Percentiles rank a stretch among this genome's conserved stretches.
These are phyloP conservation scores for Takakia lepidozioides DNA, from an alignment of 225 moss, liverwort and hornwort genomes.

Conservation along the genomic window DNA sequence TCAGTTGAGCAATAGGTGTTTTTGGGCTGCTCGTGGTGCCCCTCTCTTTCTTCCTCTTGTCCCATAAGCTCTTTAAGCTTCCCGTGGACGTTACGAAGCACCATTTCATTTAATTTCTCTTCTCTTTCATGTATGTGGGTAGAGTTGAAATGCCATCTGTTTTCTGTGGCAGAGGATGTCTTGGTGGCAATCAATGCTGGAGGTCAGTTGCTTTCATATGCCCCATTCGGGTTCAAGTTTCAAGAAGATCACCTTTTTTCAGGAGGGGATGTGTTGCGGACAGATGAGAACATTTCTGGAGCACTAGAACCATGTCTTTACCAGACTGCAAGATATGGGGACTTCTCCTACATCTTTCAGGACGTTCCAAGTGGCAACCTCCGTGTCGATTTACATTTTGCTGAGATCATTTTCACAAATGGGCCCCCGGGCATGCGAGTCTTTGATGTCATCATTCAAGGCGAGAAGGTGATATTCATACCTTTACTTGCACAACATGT, in stretches of 20 bases:
- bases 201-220: slow-evolving; percentile 26
- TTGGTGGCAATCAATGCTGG: slow-evolving; percentile 76
- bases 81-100: too few relatives aligned
- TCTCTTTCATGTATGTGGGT: neutral
- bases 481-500: too few relatives aligned
- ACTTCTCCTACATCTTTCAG: slow-evolving; percentile 60
- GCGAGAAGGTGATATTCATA: slow-evolving; percentile 91
- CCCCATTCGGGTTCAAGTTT: slow-evolving; percentile 55
- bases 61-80: neutral
- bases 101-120: too few relatives aligned
- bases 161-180: slow-evolving; percentile 50
- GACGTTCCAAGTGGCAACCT: slow-evolving; percentile 52
- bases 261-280: slow-evolving; percentile 86
- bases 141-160: too few relatives aligned
- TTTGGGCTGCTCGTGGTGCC: too few relatives aligned
- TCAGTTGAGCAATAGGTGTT: too few relatives aligned
- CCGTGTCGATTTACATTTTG: slow-evolving; percentile 83
- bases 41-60: too few relatives aligned
- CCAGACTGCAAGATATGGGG: slow-evolving; percentile 82
- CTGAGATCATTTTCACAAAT: slow-evolving; percentile 92
- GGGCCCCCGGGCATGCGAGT: slow-evolving; percentile 96
- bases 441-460: slow-evolving; percentile 81
- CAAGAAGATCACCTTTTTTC: slow-evolving; percentile 51
- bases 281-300: slow-evolving; percentile 63
- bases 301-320: slow-evolving; percentile 72